These are phyloP conservation scores for Wallemia ichthyophaga DNA, from an alignment of 1,284 basidiomycete genomes.

Conservation along the genomic window DNA sequence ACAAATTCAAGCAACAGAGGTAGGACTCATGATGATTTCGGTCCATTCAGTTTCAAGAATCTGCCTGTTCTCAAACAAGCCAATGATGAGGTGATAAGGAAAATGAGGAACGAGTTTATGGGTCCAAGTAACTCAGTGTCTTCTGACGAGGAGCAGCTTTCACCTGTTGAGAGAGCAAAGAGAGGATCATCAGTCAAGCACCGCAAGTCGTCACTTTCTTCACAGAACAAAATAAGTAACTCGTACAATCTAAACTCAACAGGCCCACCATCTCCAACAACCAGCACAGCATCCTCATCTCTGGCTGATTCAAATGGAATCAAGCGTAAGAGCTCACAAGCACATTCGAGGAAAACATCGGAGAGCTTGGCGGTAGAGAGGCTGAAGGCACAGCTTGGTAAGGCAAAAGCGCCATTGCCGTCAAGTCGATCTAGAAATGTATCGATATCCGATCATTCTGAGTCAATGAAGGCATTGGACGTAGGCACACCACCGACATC, in stretches of 20 bases:
- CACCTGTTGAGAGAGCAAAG: background rate
- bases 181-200: background rate
- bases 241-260: background rate
- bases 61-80: conserved; percentile 85
- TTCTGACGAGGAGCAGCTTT: background rate
- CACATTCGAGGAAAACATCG: background rate
- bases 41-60: conserved; percentile 95
- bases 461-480: background rate
- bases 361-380: background rate
- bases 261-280: background rate
- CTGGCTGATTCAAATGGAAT: background rate
- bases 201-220: background rate
- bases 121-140: conserved; percentile 5
- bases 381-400: background rate
- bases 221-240: background rate
- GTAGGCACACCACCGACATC: background rate
- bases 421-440: background rate
- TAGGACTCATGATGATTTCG: conserved; percentile 53
- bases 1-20: conserved; percentile 8
- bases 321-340: background rate
- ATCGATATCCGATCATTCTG: background rate
- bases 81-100: conserved; percentile 92
- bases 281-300: background rate
- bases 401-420: background rate
- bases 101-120: conserved; percentile 27